Base-by-base conservation (phyloP, 2,329 filamentous ascomycete species). In the Cladophialophora yegresii region DNA sequence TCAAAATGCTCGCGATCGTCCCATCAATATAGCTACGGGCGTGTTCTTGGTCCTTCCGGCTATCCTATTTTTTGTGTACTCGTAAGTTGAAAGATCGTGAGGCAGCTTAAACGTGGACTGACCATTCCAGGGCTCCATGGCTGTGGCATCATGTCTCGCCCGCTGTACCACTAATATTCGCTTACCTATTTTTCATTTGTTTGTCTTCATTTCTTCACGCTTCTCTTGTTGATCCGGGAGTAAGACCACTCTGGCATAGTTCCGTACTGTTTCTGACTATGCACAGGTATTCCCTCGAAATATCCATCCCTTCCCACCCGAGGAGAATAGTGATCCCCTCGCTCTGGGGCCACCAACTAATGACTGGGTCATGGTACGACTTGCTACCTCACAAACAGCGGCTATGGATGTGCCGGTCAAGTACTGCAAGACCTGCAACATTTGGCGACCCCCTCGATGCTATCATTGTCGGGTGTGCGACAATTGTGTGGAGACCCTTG, bases 391-490 rank as follows among this genome's bases (percentile, higher is more conserved):
- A 9, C 80, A 80, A 30, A 89, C 90, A 33, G 89, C 92, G 8
- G 93, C 93, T 5, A 97, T 99, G 91, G 95, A 99, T 75, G 93
- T 99, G 1, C 95, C 95, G 0, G 93, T 93, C 66, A 98, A 99
- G 79, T 97, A 96, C 79, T 99, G 95, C 84, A 93, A 93, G 75
- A 96, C 93, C 20, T 99, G 95, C 82, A 92, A 92, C 73, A 93
- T 99, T 71, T 99, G 95, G 95, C 90, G 95, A 1, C 95, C 95
- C 40, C 93, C 93, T 30, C 90, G 95, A 64, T 92, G 92, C 64
- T 96, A 99, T 75, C 95, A 99, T 79, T 99, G 95, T 78, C 90
- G 95, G 63, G 85, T 96, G 30, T 99, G 95, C 79, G 93, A 99
- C 78, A 97, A 96, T 76, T 99, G 95, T 76, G 86, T 99, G 65